Percentiles rank a stretch among this genome's conserved stretches.
Conservation (phyloP, 2,329 filamentous ascomycete species). For the Westerdykella sp. region DNA sequence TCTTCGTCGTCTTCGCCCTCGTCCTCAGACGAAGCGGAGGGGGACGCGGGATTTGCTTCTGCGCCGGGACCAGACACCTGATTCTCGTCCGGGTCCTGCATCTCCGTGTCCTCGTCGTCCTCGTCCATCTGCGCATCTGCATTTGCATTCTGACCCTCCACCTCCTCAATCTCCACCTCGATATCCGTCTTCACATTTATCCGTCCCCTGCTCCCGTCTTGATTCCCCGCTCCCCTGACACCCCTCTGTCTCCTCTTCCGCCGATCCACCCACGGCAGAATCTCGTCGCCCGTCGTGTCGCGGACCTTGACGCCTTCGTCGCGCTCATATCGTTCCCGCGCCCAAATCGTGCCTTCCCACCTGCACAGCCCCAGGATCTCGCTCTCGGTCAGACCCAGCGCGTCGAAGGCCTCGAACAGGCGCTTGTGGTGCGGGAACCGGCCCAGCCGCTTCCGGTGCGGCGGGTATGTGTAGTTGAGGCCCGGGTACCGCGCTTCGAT, state of each 20-base stretch:
- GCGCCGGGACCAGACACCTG: conserved; percentile 3
- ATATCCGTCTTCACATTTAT: conserved; percentile 42
- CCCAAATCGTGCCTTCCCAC: conserved; percentile 81
- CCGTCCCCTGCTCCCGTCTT: conserved; percentile 9
- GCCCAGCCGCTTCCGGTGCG: conserved; percentile 70
- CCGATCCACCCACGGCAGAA: conserved; percentile 55
- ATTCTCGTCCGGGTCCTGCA: conserved; percentile 9
- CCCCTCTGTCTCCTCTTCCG: conserved; percentile 9
- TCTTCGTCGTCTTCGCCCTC: conserved; percentile 44
- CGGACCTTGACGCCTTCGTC: conserved; percentile 64
- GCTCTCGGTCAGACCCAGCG: conserved; percentile 58
- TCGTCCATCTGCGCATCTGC: conserved; percentile 40
- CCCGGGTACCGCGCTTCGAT: conserved; percentile 77
- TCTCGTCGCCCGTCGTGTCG: conserved; percentile 66
- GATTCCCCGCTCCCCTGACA: neutral
- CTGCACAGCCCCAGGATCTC: conserved; percentile 69
- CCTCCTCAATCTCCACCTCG: conserved; percentile 36
- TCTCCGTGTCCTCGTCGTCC: conserved; percentile 23
- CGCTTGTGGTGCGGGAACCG: conserved; percentile 71
- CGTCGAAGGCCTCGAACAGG: conserved; percentile 70
- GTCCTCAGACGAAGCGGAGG: neutral
- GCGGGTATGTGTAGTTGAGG: conserved; percentile 67
- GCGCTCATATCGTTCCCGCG: conserved; percentile 70
- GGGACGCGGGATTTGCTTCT: conserved; percentile 25
- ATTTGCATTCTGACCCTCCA: conserved; percentile 18